Percentiles rank a stretch among this genome's conserved stretches.
Conservation (phyloP, 805 yeast species). For the Wickerhamomyces queroliae region DNA sequence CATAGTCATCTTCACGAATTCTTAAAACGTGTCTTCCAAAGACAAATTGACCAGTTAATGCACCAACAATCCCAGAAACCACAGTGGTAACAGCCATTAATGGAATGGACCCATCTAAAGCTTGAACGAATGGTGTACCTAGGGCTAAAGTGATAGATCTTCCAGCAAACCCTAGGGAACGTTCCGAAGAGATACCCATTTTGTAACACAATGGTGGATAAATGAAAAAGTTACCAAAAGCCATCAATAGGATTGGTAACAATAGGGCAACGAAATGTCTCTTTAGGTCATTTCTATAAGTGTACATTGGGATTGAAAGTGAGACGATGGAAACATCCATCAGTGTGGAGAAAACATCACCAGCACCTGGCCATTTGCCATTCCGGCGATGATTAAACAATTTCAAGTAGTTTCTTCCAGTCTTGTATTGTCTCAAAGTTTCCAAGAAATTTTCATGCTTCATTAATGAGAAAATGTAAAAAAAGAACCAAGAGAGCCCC, state of each 20-base stretch:
- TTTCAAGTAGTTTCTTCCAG: conserved; percentile 60
- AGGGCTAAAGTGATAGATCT: conserved; percentile 75
- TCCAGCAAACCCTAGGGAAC: conserved; percentile 73
- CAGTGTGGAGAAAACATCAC: conserved; percentile 63
- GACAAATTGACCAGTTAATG: conserved; percentile 50
- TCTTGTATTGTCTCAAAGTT: conserved; percentile 51
- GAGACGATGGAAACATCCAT: conserved; percentile 79
- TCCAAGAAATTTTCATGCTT: conserved; percentile 42
- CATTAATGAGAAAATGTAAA: conserved; percentile 55
- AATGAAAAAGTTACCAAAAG: conserved; percentile 53
- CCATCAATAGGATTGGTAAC: conserved; percentile 52
- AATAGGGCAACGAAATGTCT: conserved; percentile 52
- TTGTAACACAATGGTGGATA: conserved; percentile 67
- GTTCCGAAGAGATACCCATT: conserved; percentile 53
- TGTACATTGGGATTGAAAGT: conserved; percentile 70
- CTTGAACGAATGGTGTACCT: conserved; percentile 67
- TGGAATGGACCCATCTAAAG: conserved; percentile 63
- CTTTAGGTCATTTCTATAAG: conserved; percentile 58
- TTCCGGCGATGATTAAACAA: conserved; percentile 38
- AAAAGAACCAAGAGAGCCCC: conserved; percentile 54
- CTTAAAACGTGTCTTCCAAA: conserved; percentile 35
- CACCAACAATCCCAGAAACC: conserved; percentile 72
- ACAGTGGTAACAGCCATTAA: conserved; percentile 78
- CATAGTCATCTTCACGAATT: conserved; percentile 57
- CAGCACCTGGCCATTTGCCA: conserved; percentile 67